Evolutionary conservation across 352 stramenopile species (phyloP).

Genomic region (Saprolegnia parasitica): DNA sequence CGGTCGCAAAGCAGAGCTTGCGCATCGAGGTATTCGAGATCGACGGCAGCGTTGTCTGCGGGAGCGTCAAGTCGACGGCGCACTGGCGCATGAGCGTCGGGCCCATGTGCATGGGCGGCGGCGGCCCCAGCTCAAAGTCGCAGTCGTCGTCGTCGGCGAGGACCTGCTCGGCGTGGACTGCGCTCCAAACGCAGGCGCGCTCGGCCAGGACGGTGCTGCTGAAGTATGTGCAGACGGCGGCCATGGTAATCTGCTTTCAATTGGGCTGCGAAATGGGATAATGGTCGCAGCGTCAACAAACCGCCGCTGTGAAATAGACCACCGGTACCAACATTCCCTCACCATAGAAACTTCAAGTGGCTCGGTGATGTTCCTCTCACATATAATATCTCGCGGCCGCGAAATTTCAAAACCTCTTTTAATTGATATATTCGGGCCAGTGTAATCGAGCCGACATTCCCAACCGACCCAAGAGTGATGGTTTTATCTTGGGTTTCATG

Average conservation of each 20-base stretch:
- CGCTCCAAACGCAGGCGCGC: not conserved
- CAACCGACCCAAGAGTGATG: not conserved
- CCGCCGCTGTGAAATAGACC: not conserved
- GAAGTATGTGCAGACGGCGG: not conserved
- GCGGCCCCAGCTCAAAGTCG: conserved; percentile 26
- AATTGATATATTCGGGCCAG: not conserved
- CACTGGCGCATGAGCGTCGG: conserved; percentile 23
- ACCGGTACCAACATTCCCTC: conserved; percentile 6
- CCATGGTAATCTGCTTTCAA: not conserved
- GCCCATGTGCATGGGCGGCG: conserved; percentile 24
- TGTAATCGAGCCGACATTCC: not conserved
- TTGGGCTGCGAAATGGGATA: conserved; percentile 1
- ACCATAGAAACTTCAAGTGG: conserved; percentile 16
- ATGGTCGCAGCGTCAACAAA: not conserved
- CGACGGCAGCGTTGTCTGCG: not conserved
- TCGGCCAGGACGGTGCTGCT: not conserved
- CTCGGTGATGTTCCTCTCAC: not conserved
- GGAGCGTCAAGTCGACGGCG: conserved; percentile 20
- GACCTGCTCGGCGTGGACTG: not conserved
- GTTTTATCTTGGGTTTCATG: not conserved
- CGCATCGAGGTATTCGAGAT: conserved; percentile 1
- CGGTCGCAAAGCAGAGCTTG: conserved; percentile 2
- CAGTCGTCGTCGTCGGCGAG: not conserved
- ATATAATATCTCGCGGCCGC: not conserved
- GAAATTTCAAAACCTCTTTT: not conserved